Base-by-base conservation (phyloP, 1,284 basidiomycete species). In the Agroathelia rolfsii region DNA sequence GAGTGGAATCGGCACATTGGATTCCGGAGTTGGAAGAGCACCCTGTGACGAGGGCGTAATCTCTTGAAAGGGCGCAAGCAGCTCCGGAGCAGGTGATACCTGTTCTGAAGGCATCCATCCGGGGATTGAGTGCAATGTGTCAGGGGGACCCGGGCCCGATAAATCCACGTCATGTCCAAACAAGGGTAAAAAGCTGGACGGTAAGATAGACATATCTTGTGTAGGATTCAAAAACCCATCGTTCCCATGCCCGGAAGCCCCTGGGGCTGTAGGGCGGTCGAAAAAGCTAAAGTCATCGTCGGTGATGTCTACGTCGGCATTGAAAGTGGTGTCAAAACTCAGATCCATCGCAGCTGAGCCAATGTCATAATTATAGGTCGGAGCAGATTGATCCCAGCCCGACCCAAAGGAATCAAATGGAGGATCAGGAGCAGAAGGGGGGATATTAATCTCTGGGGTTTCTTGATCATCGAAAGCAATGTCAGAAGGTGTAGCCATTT, bases 261-360 rank as follows among this genome's bases (percentile, higher is more conserved):
- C n/a, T n/a, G n/a, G n/a, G n/a, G n/a, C n/a, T 1, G 64, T 46
- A 2, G 69, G 70, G 26, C 60, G 59, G 46, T 83, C 78, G 44
- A 82, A 85, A 50, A 81, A 84, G 47, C 66, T 76, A 48, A 84
- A 84, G 50, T 85, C 82, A 35, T 82, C 81, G 33, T 85, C 81
- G 0, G 82, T 84, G 45, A 85, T 37, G 10, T 55, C 54, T 4
- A 42, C 47, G 13, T 61, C 54, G 11, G 50, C 43, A 32, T 55
- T 52, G 36, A 74, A 61, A 32, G 57, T 58, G 50, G 74, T 66
- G 34, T 56, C 53, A 40, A 71, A 69, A 24, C 54, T 54, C 45
- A 70, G 62, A 32, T 58, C 37, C 53, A 32, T 60, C n/a, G n/a
- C n/a, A n/a, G n/a, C n/a, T n/a, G n/a, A 55, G 31, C 54, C 51